Conservation (phyloP, 352 stramenopile genomes). For the Phytophthora nicotianae region DNA sequence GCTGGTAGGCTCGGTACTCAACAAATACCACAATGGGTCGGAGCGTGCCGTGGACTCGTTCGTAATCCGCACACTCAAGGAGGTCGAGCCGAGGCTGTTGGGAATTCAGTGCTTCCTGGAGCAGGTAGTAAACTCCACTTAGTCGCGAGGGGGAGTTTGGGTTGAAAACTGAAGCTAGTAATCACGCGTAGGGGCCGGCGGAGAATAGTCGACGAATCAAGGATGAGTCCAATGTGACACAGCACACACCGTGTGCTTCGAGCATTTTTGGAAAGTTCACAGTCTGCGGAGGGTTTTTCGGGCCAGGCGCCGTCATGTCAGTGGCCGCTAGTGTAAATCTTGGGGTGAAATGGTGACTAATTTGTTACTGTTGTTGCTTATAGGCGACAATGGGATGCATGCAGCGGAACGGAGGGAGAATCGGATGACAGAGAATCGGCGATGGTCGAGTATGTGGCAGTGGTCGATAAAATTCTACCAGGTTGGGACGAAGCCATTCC, state of each 20-base stretch:
- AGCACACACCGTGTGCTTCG: conserved; percentile 5
- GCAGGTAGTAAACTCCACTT: conserved; percentile 33
- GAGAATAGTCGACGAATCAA: conserved; percentile 58
- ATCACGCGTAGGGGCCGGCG: conserved; percentile 41
- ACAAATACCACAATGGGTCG: conserved; percentile 82
- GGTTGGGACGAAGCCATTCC: conserved; percentile 58
- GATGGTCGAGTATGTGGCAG: conserved; percentile 60
- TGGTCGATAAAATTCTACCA: conserved; percentile 68
- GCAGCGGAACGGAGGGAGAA: conserved; percentile 40
- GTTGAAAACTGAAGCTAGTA: conserved; percentile 10
- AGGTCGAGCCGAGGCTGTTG: conserved; percentile 59
- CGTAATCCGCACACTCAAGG: conserved; percentile 57
- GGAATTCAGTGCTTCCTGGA: conserved; percentile 79
- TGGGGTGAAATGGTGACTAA: not conserved
- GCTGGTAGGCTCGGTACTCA: conserved; percentile 61
- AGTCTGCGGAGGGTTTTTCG: conserved; percentile 59
- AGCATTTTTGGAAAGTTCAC: conserved; percentile 34
- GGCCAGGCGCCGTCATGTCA: conserved; percentile 67
- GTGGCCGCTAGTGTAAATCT: not conserved
- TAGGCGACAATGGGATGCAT: conserved; percentile 70
- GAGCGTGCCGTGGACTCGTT: conserved; percentile 66
- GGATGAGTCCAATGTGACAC: conserved; percentile 21
- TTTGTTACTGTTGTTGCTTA: not conserved
- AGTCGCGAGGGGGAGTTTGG: not conserved
- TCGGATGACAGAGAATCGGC: conserved; percentile 37